Evolutionary conservation across 116 monocot genomes (phyloP), one percentile per base, ranked within the genome.

Genomic region (Posidonia oceanica): DNA sequence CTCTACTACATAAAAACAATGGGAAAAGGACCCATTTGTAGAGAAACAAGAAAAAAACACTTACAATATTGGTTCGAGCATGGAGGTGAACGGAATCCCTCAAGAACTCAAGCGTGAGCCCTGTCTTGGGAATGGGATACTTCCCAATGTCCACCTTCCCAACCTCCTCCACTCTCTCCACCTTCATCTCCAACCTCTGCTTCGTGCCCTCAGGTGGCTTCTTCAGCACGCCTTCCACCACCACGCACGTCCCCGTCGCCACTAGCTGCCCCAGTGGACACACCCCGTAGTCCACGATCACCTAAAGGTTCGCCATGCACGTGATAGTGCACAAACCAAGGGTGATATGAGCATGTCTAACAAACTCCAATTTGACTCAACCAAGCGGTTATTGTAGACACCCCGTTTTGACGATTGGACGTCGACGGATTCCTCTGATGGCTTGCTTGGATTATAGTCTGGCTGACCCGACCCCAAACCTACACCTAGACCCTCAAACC

Each of bases 181-280:
- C 95, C 72, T 71, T 75, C 68, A 95, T 75, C 80, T 95, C 95
- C 36, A 91, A 71, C 36, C 53, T 66, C 83, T 95, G 95, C 71
- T 88, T 95, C 14, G 79, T 71, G 36, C 95, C 95, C 69, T 91
- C 88, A 6, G 91, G 95, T 0, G 95, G 85, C 78, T 86, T 82
- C 84, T 95, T 95, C 52, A 95, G 72, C 72, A 72, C 81, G 13
- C 95, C 95, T 83, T 95, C 88, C 21, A 95, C 81, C 20, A 95
- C 79, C 23, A 91, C 95, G 66, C 63, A 77, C 3, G 95, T 95
- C 14, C 95, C 95, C 36, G 91, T 91, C 17, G 88, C 70, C 39
- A 83, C 83, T 61, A 95, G 84, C 74, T 79, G 77, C 40, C 78
- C 36, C 3, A 95, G 86, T 21, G 84, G 81, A 68, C 64, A 40